Conservation (phyloP, 2,329 filamentous ascomycete genomes). For the Xylariaceae sp. region DNA sequence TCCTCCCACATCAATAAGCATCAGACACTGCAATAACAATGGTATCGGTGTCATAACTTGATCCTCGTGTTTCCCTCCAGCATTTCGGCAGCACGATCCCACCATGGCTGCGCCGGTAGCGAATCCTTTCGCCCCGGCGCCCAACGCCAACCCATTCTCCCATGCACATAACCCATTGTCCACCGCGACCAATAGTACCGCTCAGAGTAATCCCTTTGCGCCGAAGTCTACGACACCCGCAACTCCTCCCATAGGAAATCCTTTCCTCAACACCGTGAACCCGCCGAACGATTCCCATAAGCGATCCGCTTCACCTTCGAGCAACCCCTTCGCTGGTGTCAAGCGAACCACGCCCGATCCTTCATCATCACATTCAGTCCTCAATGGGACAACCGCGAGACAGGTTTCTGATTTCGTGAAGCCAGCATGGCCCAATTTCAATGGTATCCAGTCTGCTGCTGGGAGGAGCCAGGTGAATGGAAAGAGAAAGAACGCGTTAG, state of each 20-base stretch:
- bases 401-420: conserved; percentile 18
- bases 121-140: conserved; percentile 15
- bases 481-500: conserved; percentile 15
- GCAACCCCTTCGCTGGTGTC: conserved; percentile 11
- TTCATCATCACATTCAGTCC: no score
- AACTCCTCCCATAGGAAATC: conserved; percentile 5
- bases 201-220: conserved; percentile 5
- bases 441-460: neutral
- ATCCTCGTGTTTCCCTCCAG: no score
- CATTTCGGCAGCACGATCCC: no score
- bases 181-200: neutral
- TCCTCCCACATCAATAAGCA: no score
- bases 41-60: no score
- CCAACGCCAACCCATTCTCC: conserved; percentile 16
- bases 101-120: no score
- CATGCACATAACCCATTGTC: neutral
- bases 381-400: conserved; percentile 3
- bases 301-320: neutral
- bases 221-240: no score
- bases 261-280: neutral
- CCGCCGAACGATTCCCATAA: neutral
- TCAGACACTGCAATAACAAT: no score
- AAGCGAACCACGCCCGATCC: neutral
- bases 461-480: conserved; percentile 6
- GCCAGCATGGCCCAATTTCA: conserved; percentile 19